Conservation (phyloP, 192 early-diverging fungal species). For the Glomus cerebriforme region DNA sequence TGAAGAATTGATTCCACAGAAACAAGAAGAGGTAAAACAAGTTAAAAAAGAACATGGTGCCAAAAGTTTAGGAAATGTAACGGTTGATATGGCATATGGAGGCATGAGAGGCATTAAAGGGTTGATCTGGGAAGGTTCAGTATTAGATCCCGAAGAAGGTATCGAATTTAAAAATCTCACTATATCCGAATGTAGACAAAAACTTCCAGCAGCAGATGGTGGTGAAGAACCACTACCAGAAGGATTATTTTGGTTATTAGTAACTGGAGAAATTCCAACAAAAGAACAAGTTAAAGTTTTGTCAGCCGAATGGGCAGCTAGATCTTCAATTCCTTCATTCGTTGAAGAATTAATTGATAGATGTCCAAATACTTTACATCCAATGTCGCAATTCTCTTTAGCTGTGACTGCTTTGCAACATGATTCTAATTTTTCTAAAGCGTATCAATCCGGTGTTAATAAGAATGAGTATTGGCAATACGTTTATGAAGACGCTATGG, state of each 20-base stretch:
- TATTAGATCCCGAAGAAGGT: slow-evolving; percentile 97
- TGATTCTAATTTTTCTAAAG: slow-evolving; percentile 96
- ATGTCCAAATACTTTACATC: slow-evolving; percentile 98
- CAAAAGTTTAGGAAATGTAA: slow-evolving; percentile 90
- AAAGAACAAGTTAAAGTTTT: slow-evolving; percentile 85
- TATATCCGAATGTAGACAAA: slow-evolving; percentile 95
- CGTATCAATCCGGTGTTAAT: slow-evolving; percentile 88
- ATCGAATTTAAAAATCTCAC: slow-evolving; percentile 97
- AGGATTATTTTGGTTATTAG: slow-evolving; percentile 96
- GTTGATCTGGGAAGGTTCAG: slow-evolving; percentile 97
- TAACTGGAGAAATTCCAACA: slow-evolving; percentile 97
- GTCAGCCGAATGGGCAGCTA: slow-evolving; percentile 96
- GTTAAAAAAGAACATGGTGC: slow-evolving; percentile 89
- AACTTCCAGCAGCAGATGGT: slow-evolving; percentile 84
- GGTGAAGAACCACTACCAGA: slow-evolving; percentile 97
- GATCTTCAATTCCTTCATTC: slow-evolving; percentile 87
- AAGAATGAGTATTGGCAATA: slow-evolving; percentile 98
- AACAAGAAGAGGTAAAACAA: slow-evolving; percentile 93
- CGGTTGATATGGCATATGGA: slow-evolving; percentile 97
- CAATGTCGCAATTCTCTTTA: slow-evolving; percentile 98
- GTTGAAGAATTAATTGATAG: slow-evolving; percentile 98
- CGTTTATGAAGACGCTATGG: slow-evolving; percentile 95
- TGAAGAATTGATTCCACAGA: slow-evolving; percentile 90
- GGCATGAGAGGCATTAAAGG: slow-evolving; percentile 99
- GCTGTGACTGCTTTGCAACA: slow-evolving; percentile 98